Evolutionary conservation across 805 yeast genomes (phyloP), one percentile per base, ranked within the genome.

Genomic region (Candida parachauliodes): DNA sequence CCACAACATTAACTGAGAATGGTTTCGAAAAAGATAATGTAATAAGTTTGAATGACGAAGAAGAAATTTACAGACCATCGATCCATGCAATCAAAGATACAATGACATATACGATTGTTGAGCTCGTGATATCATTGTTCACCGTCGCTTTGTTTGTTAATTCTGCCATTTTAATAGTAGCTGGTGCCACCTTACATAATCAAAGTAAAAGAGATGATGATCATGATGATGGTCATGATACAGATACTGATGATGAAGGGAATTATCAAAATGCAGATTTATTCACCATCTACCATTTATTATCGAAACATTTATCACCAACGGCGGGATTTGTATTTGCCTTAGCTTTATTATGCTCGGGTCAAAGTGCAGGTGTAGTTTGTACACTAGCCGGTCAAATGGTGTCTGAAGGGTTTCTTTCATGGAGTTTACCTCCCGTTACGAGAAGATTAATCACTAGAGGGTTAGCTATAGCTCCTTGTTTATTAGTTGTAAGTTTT

Each of bases 281-380:
- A 43, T 77, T 82, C 57, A 81, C 94, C 11, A 83, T 88, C 43
- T 86, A 88, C 55, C 73, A 81, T 40, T 66, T 88, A 59, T 71
- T 88, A 19, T 69, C 78, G 4, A 65, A 70, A 21, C 85, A 84
- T 51, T 70, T 88, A 27, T 84, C 95, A 1, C 83, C 85, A 11
- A 78, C 88, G 5, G 97, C 96, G 0, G 97, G 95, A 5, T 66
- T 85, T 8, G 81, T 88, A 0, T 88, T 89, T 68, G 96, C 96
- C 0, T 60, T 88, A 34, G 96, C 96, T 1, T 74, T 88, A 60
- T 66, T 88, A 32, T 88, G 85, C 55, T 81, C 91, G 10, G 97
- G 97, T n/a, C 91, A 88, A 54, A 82, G 93, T 51, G 96, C 96
- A 2, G 96, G 96, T 28, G 85, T 91, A 27, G 95, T 88, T 14